Conservation (phyloP, 768 basidiomycete genomes). For the Tulasnella sp. region DNA sequence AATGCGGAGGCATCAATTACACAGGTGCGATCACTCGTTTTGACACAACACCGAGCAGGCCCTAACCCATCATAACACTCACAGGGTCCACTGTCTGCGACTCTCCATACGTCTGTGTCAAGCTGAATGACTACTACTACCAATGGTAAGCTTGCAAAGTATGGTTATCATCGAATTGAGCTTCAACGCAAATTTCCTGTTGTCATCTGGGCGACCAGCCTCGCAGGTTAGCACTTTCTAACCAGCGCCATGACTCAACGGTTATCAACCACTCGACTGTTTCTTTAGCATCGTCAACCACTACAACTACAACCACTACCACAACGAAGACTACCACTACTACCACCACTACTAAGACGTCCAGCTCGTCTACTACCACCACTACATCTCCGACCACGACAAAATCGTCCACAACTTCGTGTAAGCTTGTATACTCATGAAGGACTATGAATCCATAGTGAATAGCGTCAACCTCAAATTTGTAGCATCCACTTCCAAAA, state of each 20-base stretch:
- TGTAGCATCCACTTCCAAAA: not conserved
- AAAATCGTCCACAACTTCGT: not conserved
- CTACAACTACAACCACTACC: conserved; percentile 12
- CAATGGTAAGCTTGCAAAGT: conserved; percentile 32
- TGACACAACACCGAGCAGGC: not conserved
- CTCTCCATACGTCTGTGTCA: conserved; percentile 33
- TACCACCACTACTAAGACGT: conserved; percentile 6
- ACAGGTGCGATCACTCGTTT: not conserved
- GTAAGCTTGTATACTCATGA: not conserved
- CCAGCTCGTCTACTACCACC: not conserved
- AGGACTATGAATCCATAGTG: not conserved
- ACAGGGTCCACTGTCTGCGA: conserved; percentile 39
- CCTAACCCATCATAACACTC: not conserved
- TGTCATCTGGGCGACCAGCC: no score
- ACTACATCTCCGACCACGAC: not conserved
- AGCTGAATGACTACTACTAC: conserved; percentile 36
- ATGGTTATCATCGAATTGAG: not conserved
- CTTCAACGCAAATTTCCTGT: not conserved
- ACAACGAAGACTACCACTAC: conserved; percentile 12
- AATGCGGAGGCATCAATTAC: not conserved
- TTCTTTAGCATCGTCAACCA: not conserved
- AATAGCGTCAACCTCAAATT: not conserved
- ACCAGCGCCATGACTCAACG: not conserved
- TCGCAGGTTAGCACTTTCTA: not conserved
- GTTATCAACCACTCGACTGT: conserved; percentile 20